Base-by-base conservation (phyloP, 2,329 filamentous ascomycete species). In the Cylindrodendrum hubeiense region DNA sequence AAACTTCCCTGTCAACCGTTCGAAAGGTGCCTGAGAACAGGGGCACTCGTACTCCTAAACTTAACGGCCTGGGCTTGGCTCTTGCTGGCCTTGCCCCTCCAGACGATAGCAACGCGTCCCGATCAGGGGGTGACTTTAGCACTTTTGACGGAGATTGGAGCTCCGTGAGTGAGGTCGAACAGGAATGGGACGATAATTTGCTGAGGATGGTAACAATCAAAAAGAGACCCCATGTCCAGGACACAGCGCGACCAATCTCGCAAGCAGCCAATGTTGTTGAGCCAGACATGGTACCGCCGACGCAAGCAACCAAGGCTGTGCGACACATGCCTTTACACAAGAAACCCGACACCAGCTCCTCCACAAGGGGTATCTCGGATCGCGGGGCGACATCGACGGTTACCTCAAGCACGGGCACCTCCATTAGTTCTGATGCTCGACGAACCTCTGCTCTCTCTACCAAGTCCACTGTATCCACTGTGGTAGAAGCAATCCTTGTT, bases 111-210 rank as follows among this genome's bases (percentile, higher is more conserved):
- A 74, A 79, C 54, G 83, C 81, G 9, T 82, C 82, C 26, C 80
- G 72, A 68, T 80, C 78, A n/a, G 81, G 79, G 67, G 79, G 81
- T 65, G 84, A 86, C 52, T 88, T 88, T 70, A 79, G 81, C 65
- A 81, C 81, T 59, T 89, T 89, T 75, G 89, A 91, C 72, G 88
- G 87, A 44, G 85, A 87, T 74, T 91, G 87, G 87, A 80, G 77
- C 54, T 80, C 81, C 33, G 75, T 77, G 30, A 81, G 76, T 69
- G 83, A 87, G 67, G 82, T 84, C 33, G 84, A 85, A 67, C 79
- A 83, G 75, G 85, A 88, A 79, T 88, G 86, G 84, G 85, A 89
- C 69, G 78, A 83, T 66, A 85, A 85, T 75, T 76, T 86, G 41
- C 80, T 83, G 71, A 84, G 85, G 78, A 84, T 86, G 81, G 86